Percentiles rank a stretch among this genome's conserved stretches.
Evolutionary conservation across 495 filamentous ascomycete species (phyloP).

Genomic region (Penicillium nucicola): DNA sequence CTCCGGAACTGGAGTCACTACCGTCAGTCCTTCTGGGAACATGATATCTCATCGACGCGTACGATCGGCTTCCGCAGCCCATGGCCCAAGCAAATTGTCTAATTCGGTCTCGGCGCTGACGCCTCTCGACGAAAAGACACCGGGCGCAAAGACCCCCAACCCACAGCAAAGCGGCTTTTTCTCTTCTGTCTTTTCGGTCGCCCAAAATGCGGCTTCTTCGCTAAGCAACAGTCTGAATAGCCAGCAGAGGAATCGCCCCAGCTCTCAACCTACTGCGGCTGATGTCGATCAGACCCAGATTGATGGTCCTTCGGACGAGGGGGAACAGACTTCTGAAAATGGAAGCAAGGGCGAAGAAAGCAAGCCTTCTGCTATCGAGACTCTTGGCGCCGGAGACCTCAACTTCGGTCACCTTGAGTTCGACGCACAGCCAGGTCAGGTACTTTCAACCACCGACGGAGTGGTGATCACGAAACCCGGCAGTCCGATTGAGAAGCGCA

Average conservation of each 20-base stretch:
- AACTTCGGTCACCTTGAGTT: constrained; percentile 74
- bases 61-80: constrained; percentile 61
- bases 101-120: constrained; percentile 72
- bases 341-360: constrained; percentile 38
- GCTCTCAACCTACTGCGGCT: constrained; percentile 19
- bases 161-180: constrained; percentile 72
- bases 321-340: constrained; percentile 11
- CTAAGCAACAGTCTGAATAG: constrained; percentile 78
- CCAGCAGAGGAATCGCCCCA: constrained; percentile 36
- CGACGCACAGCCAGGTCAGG: constrained; percentile 36
- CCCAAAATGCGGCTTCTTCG: constrained; percentile 89
- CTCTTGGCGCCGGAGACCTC: constrained; percentile 82
- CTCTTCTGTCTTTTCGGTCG: constrained; percentile 85
- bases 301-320: constrained; percentile 24
- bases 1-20: constrained; percentile 26
- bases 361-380: constrained; percentile 80
- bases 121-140: constrained; percentile 63
- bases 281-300: constrained; percentile 23
- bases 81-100: constrained; percentile 85
- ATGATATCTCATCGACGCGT: constrained; percentile 74
- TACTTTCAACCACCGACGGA: constrained; percentile 36
- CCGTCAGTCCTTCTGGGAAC: constrained; percentile 58
- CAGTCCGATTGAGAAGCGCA: constrained; percentile 30
- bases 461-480: constrained; percentile 41
- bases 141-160: constrained; percentile 33